These are phyloP conservation scores for Apophysomyces ossiformis DNA, from an alignment of 371 early-diverging fungal genomes.

Conservation along the genomic window DNA sequence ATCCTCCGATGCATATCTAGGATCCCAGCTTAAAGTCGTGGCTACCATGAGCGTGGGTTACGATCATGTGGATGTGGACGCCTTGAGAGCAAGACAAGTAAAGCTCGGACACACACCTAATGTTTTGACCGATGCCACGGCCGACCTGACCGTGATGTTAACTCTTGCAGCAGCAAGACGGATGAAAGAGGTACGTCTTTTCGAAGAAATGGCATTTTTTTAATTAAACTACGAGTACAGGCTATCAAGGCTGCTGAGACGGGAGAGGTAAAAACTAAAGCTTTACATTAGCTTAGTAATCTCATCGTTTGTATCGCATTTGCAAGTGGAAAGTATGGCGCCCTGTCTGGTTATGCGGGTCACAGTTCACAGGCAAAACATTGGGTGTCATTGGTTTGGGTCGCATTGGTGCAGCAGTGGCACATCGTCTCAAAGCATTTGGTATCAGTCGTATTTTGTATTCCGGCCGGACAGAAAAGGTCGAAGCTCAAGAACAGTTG, in stretches of 20 bases:
- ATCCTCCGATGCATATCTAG: slow-evolving; percentile 22
- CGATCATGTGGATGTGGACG: slow-evolving; percentile 74
- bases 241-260: slow-evolving; percentile 59
- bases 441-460: slow-evolving; percentile 63
- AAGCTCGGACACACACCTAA: slow-evolving; percentile 87
- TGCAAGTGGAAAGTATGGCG: slow-evolving; percentile 66
- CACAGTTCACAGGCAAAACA: slow-evolving; percentile 74
- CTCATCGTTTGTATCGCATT: background rate
- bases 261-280: slow-evolving; percentile 39
- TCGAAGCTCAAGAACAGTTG: slow-evolving; percentile 32
- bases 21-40: slow-evolving; percentile 58
- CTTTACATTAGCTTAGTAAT: background rate
- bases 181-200: slow-evolving; percentile 57
- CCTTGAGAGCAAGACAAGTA: slow-evolving; percentile 53
- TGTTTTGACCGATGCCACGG: slow-evolving; percentile 89
- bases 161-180: slow-evolving; percentile 74
- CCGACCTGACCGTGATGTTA: slow-evolving; percentile 81
- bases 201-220: background rate
- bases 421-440: slow-evolving; percentile 70
- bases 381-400: slow-evolving; percentile 89
- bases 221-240: background rate
- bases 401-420: slow-evolving; percentile 84
- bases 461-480: slow-evolving; percentile 47
- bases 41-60: slow-evolving; percentile 81
- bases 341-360: slow-evolving; percentile 77